Evolutionary conservation across 768 basidiomycete species (phyloP), one percentile per base, ranked within the genome.

Genomic region (Tulasnella sp.): DNA sequence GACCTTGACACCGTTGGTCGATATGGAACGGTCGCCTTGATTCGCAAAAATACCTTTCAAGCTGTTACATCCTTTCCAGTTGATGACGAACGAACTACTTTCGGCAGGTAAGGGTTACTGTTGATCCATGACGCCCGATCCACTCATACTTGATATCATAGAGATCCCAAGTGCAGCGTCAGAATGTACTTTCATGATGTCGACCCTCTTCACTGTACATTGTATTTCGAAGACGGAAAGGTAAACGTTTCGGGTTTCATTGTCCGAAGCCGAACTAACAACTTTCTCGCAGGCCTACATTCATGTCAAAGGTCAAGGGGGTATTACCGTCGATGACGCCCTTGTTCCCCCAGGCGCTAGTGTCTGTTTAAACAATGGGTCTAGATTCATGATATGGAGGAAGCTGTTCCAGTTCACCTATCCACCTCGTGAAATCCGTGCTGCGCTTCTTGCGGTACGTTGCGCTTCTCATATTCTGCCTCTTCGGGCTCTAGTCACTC

Each of bases 371-470:
- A 71, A 72, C 8, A 84, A 83, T 66, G 75, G 78, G 66, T 79
- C 82, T 6, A 76, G 79, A 34, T 73, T 86, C 40, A 80, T 82
- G 60, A 81, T 86, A 12, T 79, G 78, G 64, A 74, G 73, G 41
- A 86, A 86, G 63, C 73, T 77, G 5, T 87, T 87, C 66, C 69
- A 72, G n/a, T 86, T 86, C 66, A 73, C 73, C 4, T 86, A 86
- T 63, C 85, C 84, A 1, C 83, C 85, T 4, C 85, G 85, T 64
- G 80, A 83, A 42, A 69, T 82, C 29, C 78, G 84, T 21, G 70
- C 76, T 14, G 69, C 71, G 27, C 3, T 69, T 77, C 21, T 72
- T 21, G 39, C 59, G 36, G 57, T 59, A 21, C 6, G 60, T 49
- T n/a, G n/a, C n/a, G 15, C 39, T 25, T 35, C 9, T 4, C 31